Conservation (phyloP, 371 early-diverging fungal genomes). For the Nematocida major region DNA sequence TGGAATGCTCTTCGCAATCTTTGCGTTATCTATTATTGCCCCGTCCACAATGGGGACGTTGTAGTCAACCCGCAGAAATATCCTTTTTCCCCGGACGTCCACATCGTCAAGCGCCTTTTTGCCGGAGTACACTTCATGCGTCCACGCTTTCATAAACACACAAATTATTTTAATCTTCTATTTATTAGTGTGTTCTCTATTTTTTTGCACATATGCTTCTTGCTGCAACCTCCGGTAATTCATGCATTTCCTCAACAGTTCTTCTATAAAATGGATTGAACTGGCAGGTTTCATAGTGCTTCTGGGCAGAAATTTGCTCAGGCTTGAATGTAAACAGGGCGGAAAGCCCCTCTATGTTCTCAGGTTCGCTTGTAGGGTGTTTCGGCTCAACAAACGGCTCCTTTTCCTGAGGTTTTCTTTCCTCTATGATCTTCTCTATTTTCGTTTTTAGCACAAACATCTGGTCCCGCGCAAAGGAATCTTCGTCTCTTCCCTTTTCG, state of each 20-base stretch:
- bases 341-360: slow-evolving; percentile 38
- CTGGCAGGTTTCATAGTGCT: slow-evolving; percentile 49
- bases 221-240: not conserved
- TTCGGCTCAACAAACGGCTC: not conserved
- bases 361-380: not conserved
- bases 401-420: slow-evolving; percentile 53
- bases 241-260: slow-evolving; percentile 9
- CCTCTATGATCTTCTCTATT: slow-evolving; percentile 58
- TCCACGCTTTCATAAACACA: slow-evolving; percentile 35
- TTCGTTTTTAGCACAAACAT: slow-evolving; percentile 62
- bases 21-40: slow-evolving; percentile 66
- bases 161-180: slow-evolving; percentile 33
- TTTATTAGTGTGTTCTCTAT: slow-evolving; percentile 29
- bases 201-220: slow-evolving; percentile 40
- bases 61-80: slow-evolving; percentile 76
- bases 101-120: slow-evolving; percentile 46
- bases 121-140: slow-evolving; percentile 45
- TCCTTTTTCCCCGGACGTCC: slow-evolving; percentile 47
- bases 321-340: slow-evolving; percentile 46
- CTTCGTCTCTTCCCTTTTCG: slow-evolving; percentile 55
- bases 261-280: slow-evolving; percentile 49
- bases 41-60: slow-evolving; percentile 97
- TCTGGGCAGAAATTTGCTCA: not conserved
- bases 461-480: slow-evolving; percentile 63
- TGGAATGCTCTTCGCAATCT: slow-evolving; percentile 86